These are phyloP conservation scores for Euphorbia peplus DNA, from an alignment of 345 rosid genomes.

Conservation along the genomic window DNA sequence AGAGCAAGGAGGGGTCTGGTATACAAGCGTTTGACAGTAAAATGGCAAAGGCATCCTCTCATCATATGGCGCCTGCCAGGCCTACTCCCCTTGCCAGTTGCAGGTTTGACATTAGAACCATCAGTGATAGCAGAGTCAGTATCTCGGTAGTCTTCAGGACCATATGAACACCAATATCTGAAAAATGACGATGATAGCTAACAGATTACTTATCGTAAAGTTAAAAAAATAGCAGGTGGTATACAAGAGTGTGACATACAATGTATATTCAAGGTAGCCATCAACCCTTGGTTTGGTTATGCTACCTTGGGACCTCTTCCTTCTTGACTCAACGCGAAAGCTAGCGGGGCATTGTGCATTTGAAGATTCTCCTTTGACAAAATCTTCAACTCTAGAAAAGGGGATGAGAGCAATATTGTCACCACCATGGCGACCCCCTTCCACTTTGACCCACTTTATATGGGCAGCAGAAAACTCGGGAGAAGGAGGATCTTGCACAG, in stretches of 20 bases:
- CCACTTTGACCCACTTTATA: conserved; percentile 47
- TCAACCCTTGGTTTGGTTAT: conserved; percentile 57
- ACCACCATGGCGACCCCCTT: conserved; percentile 54
- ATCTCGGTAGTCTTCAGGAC: conserved; percentile 54
- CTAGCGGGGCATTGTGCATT: conserved; percentile 55
- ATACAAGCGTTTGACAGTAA: conserved; percentile 51
- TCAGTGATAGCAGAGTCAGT: conserved; percentile 37
- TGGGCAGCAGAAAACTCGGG: conserved; percentile 48
- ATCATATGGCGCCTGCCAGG: conserved; percentile 56
- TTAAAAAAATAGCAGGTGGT: neutral
- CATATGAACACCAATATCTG: conserved; percentile 65
- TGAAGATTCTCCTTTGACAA: conserved; percentile 54
- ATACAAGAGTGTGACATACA: conserved; percentile 31
- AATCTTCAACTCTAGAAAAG: conserved; percentile 51
- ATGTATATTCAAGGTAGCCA: conserved; percentile 55
- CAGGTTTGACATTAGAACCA: conserved; percentile 41
- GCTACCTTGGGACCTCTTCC: conserved; percentile 53
- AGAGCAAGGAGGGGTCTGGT: conserved; percentile 43
- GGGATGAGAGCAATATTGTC: conserved; percentile 55
- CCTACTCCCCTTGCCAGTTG: conserved; percentile 51
- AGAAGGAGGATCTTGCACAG: conserved; percentile 52
- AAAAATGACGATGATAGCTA: conserved; percentile 14
- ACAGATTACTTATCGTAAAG: neutral
- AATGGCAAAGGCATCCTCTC: conserved; percentile 64
- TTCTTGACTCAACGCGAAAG: conserved; percentile 55